phyloP scores from a whole-genome alignment of 208 protist genomes.

The Leishmania major region DNA sequence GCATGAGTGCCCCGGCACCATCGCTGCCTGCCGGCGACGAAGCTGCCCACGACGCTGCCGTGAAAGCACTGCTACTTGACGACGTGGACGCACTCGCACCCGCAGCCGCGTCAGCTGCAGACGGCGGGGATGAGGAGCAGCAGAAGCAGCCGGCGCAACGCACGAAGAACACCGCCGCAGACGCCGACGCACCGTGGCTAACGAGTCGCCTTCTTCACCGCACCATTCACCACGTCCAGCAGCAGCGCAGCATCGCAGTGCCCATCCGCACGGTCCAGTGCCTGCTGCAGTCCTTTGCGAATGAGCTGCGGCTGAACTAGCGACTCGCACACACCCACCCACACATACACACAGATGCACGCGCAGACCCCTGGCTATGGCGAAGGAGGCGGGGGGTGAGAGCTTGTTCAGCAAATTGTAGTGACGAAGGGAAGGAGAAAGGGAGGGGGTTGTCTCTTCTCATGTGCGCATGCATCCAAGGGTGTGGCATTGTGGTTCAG shows the following conservation, averaged over 20 bases:
- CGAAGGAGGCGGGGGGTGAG: not conserved
- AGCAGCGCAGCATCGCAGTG: slow-evolving; percentile 54
- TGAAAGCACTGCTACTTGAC: slow-evolving; percentile 1
- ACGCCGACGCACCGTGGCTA: slow-evolving; percentile 2
- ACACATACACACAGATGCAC: not conserved
- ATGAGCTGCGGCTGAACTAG: slow-evolving; percentile 38
- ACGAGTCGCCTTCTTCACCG: slow-evolving; percentile 31
- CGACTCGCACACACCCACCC: not conserved
- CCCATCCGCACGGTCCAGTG: slow-evolving; percentile 58
- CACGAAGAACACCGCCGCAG: not conserved
- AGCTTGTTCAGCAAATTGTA: not conserved
- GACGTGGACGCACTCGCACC: not conserved
- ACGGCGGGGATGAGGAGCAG: not conserved
- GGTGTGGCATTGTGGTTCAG: not conserved
- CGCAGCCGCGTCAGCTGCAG: not conserved
- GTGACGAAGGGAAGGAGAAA: too few relatives aligned
- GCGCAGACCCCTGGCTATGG: not conserved
- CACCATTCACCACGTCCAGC: slow-evolving; percentile 48
- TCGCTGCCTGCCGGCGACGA: not conserved
- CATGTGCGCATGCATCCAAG: not conserved
- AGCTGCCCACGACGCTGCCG: not conserved
- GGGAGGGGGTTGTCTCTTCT: not conserved
- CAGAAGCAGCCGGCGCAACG: not conserved
- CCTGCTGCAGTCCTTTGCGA: slow-evolving; percentile 55
- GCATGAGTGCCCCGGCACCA: not conserved